These are phyloP conservation scores for Chaetomium tenue DNA, from an alignment of 495 filamentous ascomycete species.

Conservation along the genomic window DNA sequence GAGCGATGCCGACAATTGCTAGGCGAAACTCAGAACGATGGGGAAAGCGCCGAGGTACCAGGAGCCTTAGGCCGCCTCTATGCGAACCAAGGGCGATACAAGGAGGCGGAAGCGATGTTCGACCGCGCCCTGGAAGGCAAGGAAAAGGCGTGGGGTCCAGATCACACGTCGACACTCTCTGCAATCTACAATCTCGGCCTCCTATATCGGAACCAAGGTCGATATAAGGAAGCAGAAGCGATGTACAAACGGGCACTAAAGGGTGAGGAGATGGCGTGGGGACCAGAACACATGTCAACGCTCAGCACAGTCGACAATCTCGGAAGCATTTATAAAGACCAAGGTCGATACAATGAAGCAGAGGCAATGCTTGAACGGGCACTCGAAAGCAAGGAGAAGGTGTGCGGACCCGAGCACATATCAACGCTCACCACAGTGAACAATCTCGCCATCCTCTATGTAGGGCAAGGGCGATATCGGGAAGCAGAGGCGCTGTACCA, in stretches of 20 bases:
- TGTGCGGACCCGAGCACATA: constrained; percentile 7
- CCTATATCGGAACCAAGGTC: constrained; percentile 35
- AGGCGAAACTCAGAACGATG: constrained; percentile 14
- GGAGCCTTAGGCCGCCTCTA: constrained; percentile 32
- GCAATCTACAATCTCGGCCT: constrained; percentile 34
- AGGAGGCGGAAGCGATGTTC: constrained; percentile 37
- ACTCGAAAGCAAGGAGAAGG: constrained; percentile 36
- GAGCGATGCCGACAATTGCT: background rate
- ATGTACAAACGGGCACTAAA: constrained; percentile 35
- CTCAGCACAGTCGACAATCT: constrained; percentile 32
- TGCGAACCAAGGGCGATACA: constrained; percentile 28
- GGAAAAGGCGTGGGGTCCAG: constrained; percentile 38
- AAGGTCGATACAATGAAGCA: constrained; percentile 35
- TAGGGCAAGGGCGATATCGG: no score
- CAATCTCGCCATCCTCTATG: no score
- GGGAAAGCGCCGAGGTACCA: background rate
- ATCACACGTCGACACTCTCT: constrained; percentile 27
- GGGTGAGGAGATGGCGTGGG: background rate
- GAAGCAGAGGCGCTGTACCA: no score
- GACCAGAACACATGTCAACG: background rate
- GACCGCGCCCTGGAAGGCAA: constrained; percentile 39
- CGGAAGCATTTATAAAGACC: constrained; percentile 30
- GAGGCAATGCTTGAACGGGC: constrained; percentile 41
- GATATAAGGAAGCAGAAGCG: constrained; percentile 34
- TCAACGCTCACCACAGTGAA: no score